phyloP scores from a whole-genome alignment of 305 asterid species.

The Caryopteris hybrid region DNA sequence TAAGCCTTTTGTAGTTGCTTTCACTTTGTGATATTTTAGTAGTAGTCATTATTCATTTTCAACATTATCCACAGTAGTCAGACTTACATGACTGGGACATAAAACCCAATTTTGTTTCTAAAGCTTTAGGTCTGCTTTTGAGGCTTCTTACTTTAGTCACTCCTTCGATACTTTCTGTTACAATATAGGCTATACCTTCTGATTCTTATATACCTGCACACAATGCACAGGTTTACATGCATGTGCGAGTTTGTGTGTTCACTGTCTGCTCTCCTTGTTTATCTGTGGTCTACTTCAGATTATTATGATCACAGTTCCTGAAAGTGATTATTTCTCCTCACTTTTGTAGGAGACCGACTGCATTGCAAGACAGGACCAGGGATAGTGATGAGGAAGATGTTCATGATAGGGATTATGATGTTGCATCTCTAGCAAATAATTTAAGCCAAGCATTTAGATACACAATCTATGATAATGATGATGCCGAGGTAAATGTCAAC shows the following conservation, averaged over 20 bases:
- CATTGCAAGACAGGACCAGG: constrained; percentile 83
- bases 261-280: not conserved
- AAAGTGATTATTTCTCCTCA: not conserved
- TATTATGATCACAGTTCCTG: constrained; percentile 12
- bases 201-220: not conserved
- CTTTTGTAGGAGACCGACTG: constrained; percentile 84
- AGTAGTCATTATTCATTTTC: not conserved
- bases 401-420: constrained; percentile 93
- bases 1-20: constrained; percentile 33
- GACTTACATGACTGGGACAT: constrained; percentile 9
- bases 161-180: not conserved
- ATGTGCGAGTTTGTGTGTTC: not conserved
- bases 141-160: not conserved
- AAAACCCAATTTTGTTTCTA: not conserved
- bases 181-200: too few species aligned
- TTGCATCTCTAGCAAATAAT: constrained; percentile 88
- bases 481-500: constrained; percentile 59
- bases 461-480: constrained; percentile 82
- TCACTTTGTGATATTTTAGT: not conserved
- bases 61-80: not conserved
- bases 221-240: not conserved
- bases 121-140: constrained; percentile 1
- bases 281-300: not conserved
- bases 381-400: constrained; percentile 95
- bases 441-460: constrained; percentile 92